A percentile compares a stretch with the other conserved stretches of the same genome.
Evolutionary conservation across 202 grass and related monocot genomes (phyloP).

Genomic region (Cymbopogon flexuosus): DNA sequence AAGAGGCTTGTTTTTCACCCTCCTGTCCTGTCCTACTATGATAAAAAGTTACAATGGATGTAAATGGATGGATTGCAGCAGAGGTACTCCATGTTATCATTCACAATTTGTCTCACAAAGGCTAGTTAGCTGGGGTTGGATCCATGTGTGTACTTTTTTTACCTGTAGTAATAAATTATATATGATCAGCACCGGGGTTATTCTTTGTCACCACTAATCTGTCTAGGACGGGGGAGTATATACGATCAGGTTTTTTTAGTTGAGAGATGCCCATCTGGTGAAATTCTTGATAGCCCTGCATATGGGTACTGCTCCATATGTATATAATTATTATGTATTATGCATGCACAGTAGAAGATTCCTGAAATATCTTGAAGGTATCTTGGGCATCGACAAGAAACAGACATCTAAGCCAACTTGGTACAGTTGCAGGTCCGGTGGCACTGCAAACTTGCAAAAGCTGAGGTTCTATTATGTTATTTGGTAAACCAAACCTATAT

Average conservation of each 20-base stretch:
- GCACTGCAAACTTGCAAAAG: too few species aligned
- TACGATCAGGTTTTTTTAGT: background rate
- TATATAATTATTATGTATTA: background rate
- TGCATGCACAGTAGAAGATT: conserved; percentile 17
- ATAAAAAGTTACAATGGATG: background rate
- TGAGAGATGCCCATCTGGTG: background rate
- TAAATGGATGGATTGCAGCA: background rate
- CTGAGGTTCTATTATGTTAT: too few species aligned
- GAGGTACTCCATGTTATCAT: background rate
- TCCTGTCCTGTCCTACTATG: background rate
- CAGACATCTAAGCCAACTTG: too few species aligned
- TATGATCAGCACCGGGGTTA: background rate
- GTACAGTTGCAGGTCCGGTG: too few species aligned
- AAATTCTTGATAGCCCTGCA: conserved; percentile 7
- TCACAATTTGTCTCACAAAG: background rate
- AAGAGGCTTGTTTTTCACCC: background rate
- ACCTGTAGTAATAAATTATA: background rate
- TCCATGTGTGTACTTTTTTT: background rate
- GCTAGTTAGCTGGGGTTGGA: background rate
- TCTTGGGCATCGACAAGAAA: too few species aligned
- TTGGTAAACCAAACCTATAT: too few species aligned
- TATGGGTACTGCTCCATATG: background rate
- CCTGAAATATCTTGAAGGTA: background rate
- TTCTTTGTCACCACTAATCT: background rate
- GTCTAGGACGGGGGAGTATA: background rate